Evolutionary conservation across 1,284 basidiomycete species (phyloP), one percentile per base, ranked within the genome.

Genomic region (Wallemia hederae): DNA sequence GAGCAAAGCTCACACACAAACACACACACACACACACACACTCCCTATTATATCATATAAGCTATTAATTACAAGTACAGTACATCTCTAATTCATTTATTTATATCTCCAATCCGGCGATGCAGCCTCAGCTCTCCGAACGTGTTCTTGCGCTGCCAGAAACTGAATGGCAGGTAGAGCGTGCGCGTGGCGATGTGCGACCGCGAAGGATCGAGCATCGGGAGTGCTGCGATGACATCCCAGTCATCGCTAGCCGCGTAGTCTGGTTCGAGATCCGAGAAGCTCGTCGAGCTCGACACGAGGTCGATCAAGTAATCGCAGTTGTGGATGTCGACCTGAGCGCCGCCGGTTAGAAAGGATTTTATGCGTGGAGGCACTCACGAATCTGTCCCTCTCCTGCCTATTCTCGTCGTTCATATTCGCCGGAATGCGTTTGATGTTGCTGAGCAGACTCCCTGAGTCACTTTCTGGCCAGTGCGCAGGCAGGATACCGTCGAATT

Each of bases 291-390:
- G 64, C 82, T 78, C 68, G 85, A 84, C 70, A 86, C 82, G 34
- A 88, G 76, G 69, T 91, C 85, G 62, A 96, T 76, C 61, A 96
- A 73, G 71, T 91, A 92, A 69, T 85, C 82, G 70, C 90, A 96
- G 55, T 76, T 73, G 26, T 78, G 72, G 22, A 80, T 71, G 49
- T 82, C 74, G 57, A 85, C 80, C 87, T 92, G 67, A 57, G 58
- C 15, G 11, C 27, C 19, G 55, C 0, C 19, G 33, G 15, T 28
- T 2, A 29, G 19, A 49, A 59, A 58, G 9, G 31, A 15, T 63
- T 58, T 60, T 17, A 63, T 57, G 22, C 15, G 22, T 28, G n/a
- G 33, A 28, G 61, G 17, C 34, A 76, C 83, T 69, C 68, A 92
- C 92, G 72, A 89, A 92, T 63, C 82, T 81, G 60, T 80, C 80